Conservation (phyloP, 768 basidiomycete genomes). For the Lactarius psammicola region DNA sequence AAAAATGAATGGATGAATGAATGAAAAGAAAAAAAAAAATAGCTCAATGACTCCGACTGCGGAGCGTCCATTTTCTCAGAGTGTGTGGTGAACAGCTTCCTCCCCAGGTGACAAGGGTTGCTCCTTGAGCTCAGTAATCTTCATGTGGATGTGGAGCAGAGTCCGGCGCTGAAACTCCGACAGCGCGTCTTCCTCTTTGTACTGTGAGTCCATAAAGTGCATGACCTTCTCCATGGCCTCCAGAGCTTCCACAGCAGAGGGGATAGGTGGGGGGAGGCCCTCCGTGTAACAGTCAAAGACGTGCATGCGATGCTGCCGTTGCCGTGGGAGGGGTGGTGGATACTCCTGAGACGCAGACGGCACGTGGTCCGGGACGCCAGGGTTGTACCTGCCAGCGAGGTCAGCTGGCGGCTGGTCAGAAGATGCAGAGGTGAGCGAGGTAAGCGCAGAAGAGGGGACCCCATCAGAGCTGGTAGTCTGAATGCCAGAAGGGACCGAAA, state of each 20-base stretch:
- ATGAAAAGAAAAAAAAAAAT: not conserved
- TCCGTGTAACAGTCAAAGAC: constrained; percentile 25
- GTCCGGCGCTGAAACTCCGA: constrained; percentile 47
- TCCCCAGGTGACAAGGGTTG: constrained; percentile 18
- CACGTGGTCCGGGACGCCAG: constrained; percentile 25
- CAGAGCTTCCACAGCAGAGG: constrained; percentile 51
- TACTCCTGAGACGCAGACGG: constrained; percentile 20
- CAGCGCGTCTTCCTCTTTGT: constrained; percentile 44
- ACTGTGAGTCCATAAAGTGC: constrained; percentile 48
- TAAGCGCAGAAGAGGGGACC: constrained; percentile 19
- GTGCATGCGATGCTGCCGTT: constrained; percentile 26
- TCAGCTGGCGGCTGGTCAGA: constrained; percentile 24
- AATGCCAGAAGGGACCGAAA: constrained; percentile 18
- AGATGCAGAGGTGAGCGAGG: constrained; percentile 22
- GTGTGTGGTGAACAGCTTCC: constrained; percentile 19
- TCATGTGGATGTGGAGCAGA: constrained; percentile 47
- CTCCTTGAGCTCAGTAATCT: constrained; percentile 25
- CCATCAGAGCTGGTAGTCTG: constrained; percentile 21
- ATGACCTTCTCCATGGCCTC: constrained; percentile 55
- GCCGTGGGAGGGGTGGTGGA: constrained; percentile 17
- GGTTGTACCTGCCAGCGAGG: constrained; percentile 18
- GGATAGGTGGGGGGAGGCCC: constrained; percentile 25
- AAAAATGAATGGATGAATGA: not conserved
- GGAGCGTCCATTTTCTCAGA: constrained; percentile 21
- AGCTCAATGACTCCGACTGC: constrained; percentile 6